These are phyloP conservation scores for Thelephora ganbajun DNA, from an alignment of 768 basidiomycete species.

Conservation along the genomic window DNA sequence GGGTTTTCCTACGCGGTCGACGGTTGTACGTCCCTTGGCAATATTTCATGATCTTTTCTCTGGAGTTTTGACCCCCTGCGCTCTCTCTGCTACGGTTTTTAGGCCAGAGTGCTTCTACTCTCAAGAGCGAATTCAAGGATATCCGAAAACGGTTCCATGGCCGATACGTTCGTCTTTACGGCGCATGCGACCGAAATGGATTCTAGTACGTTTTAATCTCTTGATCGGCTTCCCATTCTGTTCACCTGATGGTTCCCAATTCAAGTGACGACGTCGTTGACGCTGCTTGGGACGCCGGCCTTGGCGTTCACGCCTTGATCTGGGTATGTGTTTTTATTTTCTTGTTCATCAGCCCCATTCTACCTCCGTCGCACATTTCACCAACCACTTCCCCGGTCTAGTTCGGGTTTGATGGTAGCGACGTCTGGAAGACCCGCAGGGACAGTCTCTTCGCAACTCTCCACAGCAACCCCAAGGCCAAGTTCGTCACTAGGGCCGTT, in stretches of 20 bases:
- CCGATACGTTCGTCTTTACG: constrained; percentile 44
- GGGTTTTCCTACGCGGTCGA: constrained; percentile 69
- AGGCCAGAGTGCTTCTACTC: constrained; percentile 42
- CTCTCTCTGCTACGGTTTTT: not conserved
- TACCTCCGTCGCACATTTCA: not conserved
- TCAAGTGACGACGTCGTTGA: constrained; percentile 43
- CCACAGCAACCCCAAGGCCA: constrained; percentile 45
- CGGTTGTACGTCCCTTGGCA: constrained; percentile 28
- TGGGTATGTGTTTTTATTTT: constrained; percentile 34
- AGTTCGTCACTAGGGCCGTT: constrained; percentile 48
- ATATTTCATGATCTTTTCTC: not conserved
- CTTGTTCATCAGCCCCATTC: not conserved
- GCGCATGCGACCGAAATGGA: constrained; percentile 23
- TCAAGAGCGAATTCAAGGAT: constrained; percentile 41
- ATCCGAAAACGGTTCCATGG: constrained; percentile 43
- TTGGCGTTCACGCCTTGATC: constrained; percentile 60
- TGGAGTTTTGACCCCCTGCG: not conserved
- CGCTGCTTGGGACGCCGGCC: constrained; percentile 48
- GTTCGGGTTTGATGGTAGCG: constrained; percentile 24
- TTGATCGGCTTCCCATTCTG: not conserved
- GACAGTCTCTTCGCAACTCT: constrained; percentile 36
- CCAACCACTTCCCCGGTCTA: constrained; percentile 2
- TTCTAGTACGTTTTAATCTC: constrained; percentile 20
- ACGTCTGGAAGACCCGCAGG: constrained; percentile 40
- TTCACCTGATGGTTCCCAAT: not conserved